These are phyloP conservation scores for Ceratocystiopsis minuta DNA, from an alignment of 2,329 filamentous ascomycete species.

Conservation along the genomic window DNA sequence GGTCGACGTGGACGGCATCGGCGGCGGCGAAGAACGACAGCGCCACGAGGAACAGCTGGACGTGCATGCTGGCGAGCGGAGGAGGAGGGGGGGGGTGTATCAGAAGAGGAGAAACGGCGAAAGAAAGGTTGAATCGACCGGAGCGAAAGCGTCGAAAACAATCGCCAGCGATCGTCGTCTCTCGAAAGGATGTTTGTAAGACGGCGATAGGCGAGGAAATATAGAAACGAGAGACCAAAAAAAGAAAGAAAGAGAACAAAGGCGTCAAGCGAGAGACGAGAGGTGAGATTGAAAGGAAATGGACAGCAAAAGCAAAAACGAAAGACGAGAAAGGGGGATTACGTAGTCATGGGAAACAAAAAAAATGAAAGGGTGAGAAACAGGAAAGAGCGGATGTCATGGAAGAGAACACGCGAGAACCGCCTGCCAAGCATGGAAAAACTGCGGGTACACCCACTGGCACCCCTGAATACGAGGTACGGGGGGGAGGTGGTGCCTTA, in stretches of 20 bases:
- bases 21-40: conserved; percentile 21
- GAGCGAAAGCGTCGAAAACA: neutral
- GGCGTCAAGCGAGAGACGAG: neutral
- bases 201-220: too few relatives aligned
- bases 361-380: neutral
- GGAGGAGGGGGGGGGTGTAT: neutral
- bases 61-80: conserved; percentile 28
- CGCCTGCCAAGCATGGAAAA: neutral
- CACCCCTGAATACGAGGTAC: too few relatives aligned
- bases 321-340: neutral
- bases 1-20: too few relatives aligned
- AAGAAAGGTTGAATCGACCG: neutral
- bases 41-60: conserved; percentile 30
- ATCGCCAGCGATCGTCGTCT: too few relatives aligned
- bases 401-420: too few relatives aligned
- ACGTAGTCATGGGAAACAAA: neutral
- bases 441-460: neutral
- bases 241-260: neutral
- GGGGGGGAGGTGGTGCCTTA: too few relatives aligned
- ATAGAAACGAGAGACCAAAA: neutral
- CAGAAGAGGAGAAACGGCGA: neutral
- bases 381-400: too few relatives aligned
- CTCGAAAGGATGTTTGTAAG: too few relatives aligned
- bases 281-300: neutral
- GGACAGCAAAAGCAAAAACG: neutral